phyloP scores from a whole-genome alignment of 2,329 filamentous ascomycete genomes.

The Botryotinia globosa region DNA sequence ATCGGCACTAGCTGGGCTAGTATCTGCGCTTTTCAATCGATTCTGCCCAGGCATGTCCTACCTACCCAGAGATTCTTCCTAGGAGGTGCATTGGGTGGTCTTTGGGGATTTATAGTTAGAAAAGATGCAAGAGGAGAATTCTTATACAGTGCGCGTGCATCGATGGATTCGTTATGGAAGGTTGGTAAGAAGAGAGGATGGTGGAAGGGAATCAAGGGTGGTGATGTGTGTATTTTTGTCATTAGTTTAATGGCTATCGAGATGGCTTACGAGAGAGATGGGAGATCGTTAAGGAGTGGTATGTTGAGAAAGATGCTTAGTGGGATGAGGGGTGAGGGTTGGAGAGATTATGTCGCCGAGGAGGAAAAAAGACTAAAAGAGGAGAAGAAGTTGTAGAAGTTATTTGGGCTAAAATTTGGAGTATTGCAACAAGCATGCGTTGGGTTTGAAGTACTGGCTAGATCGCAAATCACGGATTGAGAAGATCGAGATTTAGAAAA shows the following conservation, averaged over 20 bases:
- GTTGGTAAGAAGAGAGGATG: slow-evolving; percentile 86
- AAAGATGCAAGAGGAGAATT: slow-evolving; percentile 65
- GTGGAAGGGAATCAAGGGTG: slow-evolving; percentile 79
- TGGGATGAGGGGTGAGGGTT: slow-evolving; percentile 36
- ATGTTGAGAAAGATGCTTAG: slow-evolving; percentile 33
- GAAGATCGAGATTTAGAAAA: background rate
- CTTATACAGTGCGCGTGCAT: slow-evolving; percentile 74
- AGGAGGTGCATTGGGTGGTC: slow-evolving; percentile 77
- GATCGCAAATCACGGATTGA: background rate
- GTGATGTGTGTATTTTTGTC: slow-evolving; percentile 83
- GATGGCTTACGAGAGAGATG: slow-evolving; percentile 49
- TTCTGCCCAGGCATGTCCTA: slow-evolving; percentile 70
- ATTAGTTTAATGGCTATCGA: slow-evolving; percentile 75
- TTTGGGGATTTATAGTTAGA: slow-evolving; percentile 79
- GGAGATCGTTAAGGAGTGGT: slow-evolving; percentile 29
- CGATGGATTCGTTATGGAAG: slow-evolving; percentile 84
- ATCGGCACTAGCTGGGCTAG: slow-evolving; percentile 85
- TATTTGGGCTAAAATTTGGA: background rate
- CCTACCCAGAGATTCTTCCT: slow-evolving; percentile 87
- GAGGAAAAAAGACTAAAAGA: slow-evolving; percentile 29
- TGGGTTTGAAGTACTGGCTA: background rate
- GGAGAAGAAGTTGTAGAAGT: slow-evolving; percentile 18
- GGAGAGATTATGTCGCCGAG: slow-evolving; percentile 29
- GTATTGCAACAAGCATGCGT: background rate
- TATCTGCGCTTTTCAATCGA: slow-evolving; percentile 82